Evolutionary conservation across 2,329 filamentous ascomycete genomes (phyloP).

Genomic region (Scleromitrula shiraiana): DNA sequence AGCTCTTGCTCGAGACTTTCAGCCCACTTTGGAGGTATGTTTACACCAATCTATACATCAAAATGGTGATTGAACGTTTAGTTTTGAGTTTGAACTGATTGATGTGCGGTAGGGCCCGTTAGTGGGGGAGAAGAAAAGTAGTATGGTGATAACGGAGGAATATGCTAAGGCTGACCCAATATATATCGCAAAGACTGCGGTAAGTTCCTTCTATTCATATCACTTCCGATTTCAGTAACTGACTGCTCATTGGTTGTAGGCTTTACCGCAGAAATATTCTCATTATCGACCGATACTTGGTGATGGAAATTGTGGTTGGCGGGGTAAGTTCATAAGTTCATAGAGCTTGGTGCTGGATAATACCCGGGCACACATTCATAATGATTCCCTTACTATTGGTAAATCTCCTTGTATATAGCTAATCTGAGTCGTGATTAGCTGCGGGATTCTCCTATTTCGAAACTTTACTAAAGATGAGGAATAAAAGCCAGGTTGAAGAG

Average conservation of each 20-base stretch:
- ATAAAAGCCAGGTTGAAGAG: conserved; percentile 54
- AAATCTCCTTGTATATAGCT: conserved; percentile 5
- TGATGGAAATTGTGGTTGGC: conserved; percentile 95
- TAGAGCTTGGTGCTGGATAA: conserved; percentile 7
- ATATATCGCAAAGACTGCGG: conserved; percentile 80
- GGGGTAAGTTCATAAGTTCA: conserved; percentile 75
- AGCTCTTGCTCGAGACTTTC: conserved; percentile 50
- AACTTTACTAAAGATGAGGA: conserved; percentile 61
- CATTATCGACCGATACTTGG: conserved; percentile 83
- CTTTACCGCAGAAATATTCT: conserved; percentile 74
- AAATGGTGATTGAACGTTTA: conserved; percentile 2
- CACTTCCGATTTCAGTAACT: conserved; percentile 1
- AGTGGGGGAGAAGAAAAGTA: conserved; percentile 71
- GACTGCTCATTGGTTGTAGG: conserved; percentile 38
- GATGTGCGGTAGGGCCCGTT: conserved; percentile 60
- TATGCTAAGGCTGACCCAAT: conserved; percentile 83
- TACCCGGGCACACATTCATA: conserved; percentile 6
- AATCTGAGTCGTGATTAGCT: conserved; percentile 44
- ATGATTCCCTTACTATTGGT: conserved; percentile 8
- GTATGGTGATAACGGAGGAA: conserved; percentile 69
- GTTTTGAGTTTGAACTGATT: conserved; percentile 26
- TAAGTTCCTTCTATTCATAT: conserved; percentile 38
- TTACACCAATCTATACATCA: too few relatives aligned
- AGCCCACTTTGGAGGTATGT: conserved; percentile 48
- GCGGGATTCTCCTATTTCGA: conserved; percentile 93